A percentile compares a stretch with the other conserved stretches of the same genome.
Evolutionary conservation across 2,329 filamentous ascomycete species (phyloP).

Genomic region (Thelonectria discophora): DNA sequence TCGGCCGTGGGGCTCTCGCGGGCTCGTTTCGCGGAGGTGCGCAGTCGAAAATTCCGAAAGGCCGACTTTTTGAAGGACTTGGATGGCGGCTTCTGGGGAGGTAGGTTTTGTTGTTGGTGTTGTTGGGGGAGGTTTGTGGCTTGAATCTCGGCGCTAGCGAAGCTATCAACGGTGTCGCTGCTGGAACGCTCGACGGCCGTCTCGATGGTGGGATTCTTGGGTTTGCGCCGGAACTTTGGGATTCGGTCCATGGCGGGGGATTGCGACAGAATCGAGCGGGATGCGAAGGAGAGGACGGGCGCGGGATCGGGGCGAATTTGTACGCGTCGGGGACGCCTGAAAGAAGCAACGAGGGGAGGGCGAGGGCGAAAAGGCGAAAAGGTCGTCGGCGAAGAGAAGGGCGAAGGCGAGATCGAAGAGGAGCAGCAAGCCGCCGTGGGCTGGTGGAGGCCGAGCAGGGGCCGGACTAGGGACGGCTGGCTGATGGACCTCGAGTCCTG

Average conservation of each 20-base stretch:
- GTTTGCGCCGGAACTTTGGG: conserved; percentile 54
- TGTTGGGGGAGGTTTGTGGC: conserved; percentile 36
- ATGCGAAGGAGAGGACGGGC: conserved; percentile 20
- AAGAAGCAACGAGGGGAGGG: conserved; percentile 14
- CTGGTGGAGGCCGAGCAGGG: conserved; percentile 38
- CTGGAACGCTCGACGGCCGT: conserved; percentile 50
- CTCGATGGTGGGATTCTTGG: conserved; percentile 54
- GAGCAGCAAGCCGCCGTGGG: conserved; percentile 33
- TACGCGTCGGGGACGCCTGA: conserved; percentile 27
- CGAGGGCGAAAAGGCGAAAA: conserved; percentile 16
- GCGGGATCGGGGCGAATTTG: conserved; percentile 26
- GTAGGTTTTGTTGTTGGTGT: conserved; percentile 28
- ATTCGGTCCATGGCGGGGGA: conserved; percentile 52
- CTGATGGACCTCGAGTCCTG: neutral
- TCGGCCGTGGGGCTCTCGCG: conserved; percentile 52
- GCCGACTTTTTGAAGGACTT: conserved; percentile 49
- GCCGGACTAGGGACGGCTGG: conserved; percentile 23
- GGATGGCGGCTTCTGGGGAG: conserved; percentile 29
- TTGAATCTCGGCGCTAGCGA: conserved; percentile 40
- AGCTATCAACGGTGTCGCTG: conserved; percentile 42
- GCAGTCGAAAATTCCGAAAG: conserved; percentile 57
- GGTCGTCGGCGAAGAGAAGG: conserved; percentile 4
- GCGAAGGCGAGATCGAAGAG: conserved; percentile 18
- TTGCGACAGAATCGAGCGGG: conserved; percentile 4
- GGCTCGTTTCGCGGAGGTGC: conserved; percentile 57